Conservation (phyloP, 441 rosid species). For the Euphorbia corollata region DNA sequence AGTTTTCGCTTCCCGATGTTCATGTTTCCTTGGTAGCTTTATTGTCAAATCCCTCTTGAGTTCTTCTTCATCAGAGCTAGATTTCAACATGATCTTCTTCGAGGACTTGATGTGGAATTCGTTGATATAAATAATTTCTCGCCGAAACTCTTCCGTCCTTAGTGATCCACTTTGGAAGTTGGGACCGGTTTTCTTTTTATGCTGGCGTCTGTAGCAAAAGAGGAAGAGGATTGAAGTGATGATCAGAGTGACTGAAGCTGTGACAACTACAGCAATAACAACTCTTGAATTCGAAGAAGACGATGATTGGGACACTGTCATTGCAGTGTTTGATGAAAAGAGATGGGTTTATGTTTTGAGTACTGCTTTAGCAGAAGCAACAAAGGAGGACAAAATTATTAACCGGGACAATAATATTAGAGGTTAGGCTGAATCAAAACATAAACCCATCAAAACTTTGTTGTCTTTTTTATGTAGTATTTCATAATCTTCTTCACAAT, state of each 20-base stretch:
- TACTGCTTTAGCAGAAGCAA: constrained; percentile 14
- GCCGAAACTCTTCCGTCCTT: constrained; percentile 23
- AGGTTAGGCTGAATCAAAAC: too few species aligned
- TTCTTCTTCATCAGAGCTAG: constrained; percentile 26
- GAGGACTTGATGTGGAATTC: constrained; percentile 20
- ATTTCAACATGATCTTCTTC: constrained; percentile 27
- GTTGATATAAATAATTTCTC: constrained; percentile 33
- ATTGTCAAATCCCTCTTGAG: constrained; percentile 13
- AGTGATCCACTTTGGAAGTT: constrained; percentile 23
- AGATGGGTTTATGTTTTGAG: constrained; percentile 10
- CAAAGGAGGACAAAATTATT: too few species aligned
- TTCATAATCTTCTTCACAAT: constrained; percentile 5
- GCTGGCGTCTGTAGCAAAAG: constrained; percentile 14
- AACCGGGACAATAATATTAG: too few species aligned
- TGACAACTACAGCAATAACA: constrained; percentile 28
- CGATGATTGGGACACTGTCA: constrained; percentile 14
- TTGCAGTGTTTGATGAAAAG: constrained; percentile 6
- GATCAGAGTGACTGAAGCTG: constrained; percentile 31
- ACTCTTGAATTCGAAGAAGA: constrained; percentile 14
- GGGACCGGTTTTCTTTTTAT: constrained; percentile 14
- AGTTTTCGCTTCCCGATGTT: constrained; percentile 10
- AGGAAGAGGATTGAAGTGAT: constrained; percentile 21
- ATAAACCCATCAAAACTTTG: too few species aligned
- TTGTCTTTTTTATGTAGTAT: background rate
- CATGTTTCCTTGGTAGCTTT: constrained; percentile 9